A percentile compares a stretch with the other conserved stretches of the same genome.
These are phyloP conservation scores for Rutstroemia sydowiana DNA, from an alignment of 2,329 filamentous ascomycete genomes.

Conservation along the genomic window DNA sequence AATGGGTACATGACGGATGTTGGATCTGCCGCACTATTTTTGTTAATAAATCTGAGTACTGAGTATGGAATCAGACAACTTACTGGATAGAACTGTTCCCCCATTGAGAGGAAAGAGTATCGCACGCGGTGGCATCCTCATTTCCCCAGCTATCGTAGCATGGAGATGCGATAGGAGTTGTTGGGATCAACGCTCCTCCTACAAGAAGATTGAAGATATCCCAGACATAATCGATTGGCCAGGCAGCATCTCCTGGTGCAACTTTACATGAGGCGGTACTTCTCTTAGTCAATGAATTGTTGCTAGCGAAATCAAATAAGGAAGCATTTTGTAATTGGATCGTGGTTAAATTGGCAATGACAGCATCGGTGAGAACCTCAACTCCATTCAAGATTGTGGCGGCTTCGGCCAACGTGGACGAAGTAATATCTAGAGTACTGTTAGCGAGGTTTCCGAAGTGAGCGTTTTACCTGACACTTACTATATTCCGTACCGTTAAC, in stretches of 20 bases:
- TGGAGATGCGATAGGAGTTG: constrained; percentile 37
- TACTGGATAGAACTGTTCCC: constrained; percentile 32
- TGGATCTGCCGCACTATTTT: constrained; percentile 30
- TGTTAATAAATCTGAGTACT: constrained; percentile 10
- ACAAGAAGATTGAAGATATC: constrained; percentile 38
- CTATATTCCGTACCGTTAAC: too few relatives aligned
- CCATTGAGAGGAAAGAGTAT: constrained; percentile 27
- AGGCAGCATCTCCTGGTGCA: constrained; percentile 28
- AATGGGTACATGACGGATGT: constrained; percentile 41
- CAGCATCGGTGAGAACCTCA: too few relatives aligned
- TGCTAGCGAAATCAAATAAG: background rate
- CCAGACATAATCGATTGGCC: constrained; percentile 43
- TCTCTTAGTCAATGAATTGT: background rate
- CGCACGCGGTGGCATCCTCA: constrained; percentile 31
- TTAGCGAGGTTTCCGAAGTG: too few relatives aligned
- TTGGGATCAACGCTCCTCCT: constrained; percentile 37
- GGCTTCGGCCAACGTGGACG: too few relatives aligned
- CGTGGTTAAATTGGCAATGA: too few relatives aligned
- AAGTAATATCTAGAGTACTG: too few relatives aligned
- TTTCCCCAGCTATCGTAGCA: constrained; percentile 33
- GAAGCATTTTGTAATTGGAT: too few relatives aligned
- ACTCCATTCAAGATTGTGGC: too few relatives aligned
- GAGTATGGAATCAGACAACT: background rate
- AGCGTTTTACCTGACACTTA: too few relatives aligned
- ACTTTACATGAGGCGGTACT: constrained; percentile 15